phyloP scores from a whole-genome alignment of 2,329 filamentous ascomycete genomes.

The Microdochium bolleyi region DNA sequence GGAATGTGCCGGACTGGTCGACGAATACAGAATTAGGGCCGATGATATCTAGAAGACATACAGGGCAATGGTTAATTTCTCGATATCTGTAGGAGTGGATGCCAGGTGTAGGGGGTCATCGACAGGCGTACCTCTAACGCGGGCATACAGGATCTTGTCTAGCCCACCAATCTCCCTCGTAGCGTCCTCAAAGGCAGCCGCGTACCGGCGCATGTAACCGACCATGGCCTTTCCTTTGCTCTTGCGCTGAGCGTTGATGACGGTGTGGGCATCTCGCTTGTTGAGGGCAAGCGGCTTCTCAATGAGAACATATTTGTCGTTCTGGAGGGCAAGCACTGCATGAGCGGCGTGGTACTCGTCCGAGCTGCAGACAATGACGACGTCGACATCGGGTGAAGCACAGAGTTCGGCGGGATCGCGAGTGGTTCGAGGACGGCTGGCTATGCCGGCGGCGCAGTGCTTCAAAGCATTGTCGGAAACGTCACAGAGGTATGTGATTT shows the following conservation, averaged over 20 bases:
- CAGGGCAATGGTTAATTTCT: no score
- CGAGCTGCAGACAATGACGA: constrained; percentile 40
- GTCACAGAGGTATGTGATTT: constrained; percentile 41
- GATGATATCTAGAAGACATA: constrained; percentile 34
- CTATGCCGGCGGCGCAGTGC: constrained; percentile 12
- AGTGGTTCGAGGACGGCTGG: constrained; percentile 10
- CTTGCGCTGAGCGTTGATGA: constrained; percentile 38
- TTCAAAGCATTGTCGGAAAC: constrained; percentile 26
- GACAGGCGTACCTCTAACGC: constrained; percentile 23
- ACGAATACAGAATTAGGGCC: constrained; percentile 45
- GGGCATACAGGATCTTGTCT: constrained; percentile 40
- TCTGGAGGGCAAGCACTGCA: constrained; percentile 35
- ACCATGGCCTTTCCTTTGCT: constrained; percentile 38
- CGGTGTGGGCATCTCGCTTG: constrained; percentile 28
- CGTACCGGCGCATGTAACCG: constrained; percentile 49
- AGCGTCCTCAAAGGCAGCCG: constrained; percentile 37
- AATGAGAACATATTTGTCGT: constrained; percentile 45
- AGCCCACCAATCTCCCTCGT: constrained; percentile 40
- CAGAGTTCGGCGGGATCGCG: constrained; percentile 27
- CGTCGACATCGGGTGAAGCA: constrained; percentile 27
- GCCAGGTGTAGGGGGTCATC: no score
- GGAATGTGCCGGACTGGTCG: constrained; percentile 37
- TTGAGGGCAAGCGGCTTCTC: constrained; percentile 47
- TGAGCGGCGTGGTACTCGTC: constrained; percentile 42
- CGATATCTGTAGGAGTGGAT: no score